Base-by-base conservation (phyloP, 2,329 filamentous ascomycete species). In the Trematosphaeria pertusa region DNA sequence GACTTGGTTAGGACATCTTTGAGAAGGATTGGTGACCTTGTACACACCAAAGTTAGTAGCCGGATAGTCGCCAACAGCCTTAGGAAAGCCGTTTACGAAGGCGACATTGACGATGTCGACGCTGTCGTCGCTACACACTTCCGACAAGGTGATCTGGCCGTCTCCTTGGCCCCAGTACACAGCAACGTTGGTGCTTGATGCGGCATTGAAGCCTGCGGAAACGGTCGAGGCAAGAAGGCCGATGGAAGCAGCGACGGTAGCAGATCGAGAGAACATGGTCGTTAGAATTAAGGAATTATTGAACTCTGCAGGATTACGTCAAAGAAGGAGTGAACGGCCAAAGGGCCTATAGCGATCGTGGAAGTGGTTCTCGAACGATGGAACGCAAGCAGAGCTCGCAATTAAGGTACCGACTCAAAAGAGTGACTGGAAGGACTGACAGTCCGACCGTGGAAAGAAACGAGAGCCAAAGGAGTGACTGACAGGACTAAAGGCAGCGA, bases 81-180 rank as follows among this genome's bases (percentile, higher is more conserved):
- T 71, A 0, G 82, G 81, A 56, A 83, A 84, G 30, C 69, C 54
- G 53, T 81, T 81, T 45, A 85, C 71, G 55, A 84, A 85, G 3
- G 71, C 80, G 48, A 84, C 65, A 49, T 78, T 79, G 61, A 85
- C 79, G 37, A 84, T 78, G 52, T 84, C 81, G 46, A 81, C 64
- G 22, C 71, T 74, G 0, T 74, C 67, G 42, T 82, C 77, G 28
- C 73, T 59, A 65, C 82, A 85, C 54, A 80, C 79, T 38, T 79
- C 70, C 26, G 72, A 65, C 17, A 84, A 71, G 14, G 76, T 70
- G 17, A 70, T 64, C 54, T 84, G 81, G 43, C 71, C 44, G 11
- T 63, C 48, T 49, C 81, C 81, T 73, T 84, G 80, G 37, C 82
- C 81, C 72, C 76, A 83, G 67, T 83, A 83, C 34, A 81, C 71